These are phyloP conservation scores for Catharanthus roseus DNA, from an alignment of 257 asterid species.

Conservation along the genomic window DNA sequence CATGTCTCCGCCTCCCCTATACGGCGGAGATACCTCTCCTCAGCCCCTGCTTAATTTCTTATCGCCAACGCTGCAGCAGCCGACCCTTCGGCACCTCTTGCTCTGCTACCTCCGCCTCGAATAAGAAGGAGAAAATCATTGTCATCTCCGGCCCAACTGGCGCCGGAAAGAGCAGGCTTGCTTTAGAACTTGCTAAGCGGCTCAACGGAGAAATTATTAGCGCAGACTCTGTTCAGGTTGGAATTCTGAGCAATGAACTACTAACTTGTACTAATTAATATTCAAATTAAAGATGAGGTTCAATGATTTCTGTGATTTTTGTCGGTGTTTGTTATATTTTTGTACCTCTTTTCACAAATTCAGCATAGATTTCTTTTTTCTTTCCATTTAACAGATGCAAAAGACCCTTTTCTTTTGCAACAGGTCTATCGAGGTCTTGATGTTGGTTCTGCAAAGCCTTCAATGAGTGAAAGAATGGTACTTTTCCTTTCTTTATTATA, in stretches of 20 bases:
- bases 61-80: slow-evolving; percentile 21
- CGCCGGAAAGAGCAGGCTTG: slow-evolving; percentile 89
- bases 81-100: slow-evolving; percentile 34
- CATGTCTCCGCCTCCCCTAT: slow-evolving; percentile 43
- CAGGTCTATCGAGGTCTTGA: slow-evolving; percentile 94
- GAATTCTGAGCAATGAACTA: not conserved
- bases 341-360: not conserved
- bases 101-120: slow-evolving; percentile 25
- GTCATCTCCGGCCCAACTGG: slow-evolving; percentile 97
- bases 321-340: not conserved
- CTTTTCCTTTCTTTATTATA: not conserved
- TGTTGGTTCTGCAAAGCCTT: slow-evolving; percentile 91
- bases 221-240: slow-evolving; percentile 95
- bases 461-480: slow-evolving; percentile 67
- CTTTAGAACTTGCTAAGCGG: slow-evolving; percentile 77
- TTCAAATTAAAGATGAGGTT: not conserved
- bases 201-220: slow-evolving; percentile 90
- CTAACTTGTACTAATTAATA: not conserved
- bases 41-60: slow-evolving; percentile 17
- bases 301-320: not conserved
- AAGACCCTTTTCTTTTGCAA: not conserved
- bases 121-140: slow-evolving; percentile 52
- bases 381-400: not conserved
- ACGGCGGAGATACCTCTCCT: slow-evolving; percentile 33
- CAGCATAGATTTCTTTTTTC: not conserved